phyloP scores from a whole-genome alignment of 148 eudicot species.

The Chenopodium formosanum region DNA sequence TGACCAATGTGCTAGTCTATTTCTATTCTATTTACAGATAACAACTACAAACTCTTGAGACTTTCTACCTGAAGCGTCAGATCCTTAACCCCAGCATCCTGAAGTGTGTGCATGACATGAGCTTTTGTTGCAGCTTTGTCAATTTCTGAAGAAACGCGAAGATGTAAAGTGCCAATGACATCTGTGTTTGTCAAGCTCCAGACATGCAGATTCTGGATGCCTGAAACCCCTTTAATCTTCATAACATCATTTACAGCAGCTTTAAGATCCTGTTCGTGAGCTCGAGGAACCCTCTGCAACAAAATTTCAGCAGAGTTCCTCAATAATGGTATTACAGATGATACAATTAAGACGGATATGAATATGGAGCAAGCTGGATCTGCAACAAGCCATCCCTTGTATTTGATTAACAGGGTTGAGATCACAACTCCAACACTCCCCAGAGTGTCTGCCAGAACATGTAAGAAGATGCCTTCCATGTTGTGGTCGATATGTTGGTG shows the following conservation, averaged over 20 bases:
- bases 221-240: conserved; percentile 68
- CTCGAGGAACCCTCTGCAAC: conserved; percentile 86
- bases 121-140: conserved; percentile 56
- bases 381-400: conserved; percentile 93
- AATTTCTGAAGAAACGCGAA: conserved; percentile 60
- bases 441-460: conserved; percentile 91
- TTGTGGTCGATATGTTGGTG: conserved; percentile 86
- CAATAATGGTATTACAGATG: conserved; percentile 85
- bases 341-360: conserved; percentile 74
- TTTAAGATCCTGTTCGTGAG: conserved; percentile 62
- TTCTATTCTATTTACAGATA: conserved; percentile 18
- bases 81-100: conserved; percentile 81
- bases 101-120: conserved; percentile 44
- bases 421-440: conserved; percentile 98
- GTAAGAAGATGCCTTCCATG: conserved; percentile 99
- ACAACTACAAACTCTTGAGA: conserved; percentile 38
- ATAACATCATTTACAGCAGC: conserved; percentile 56
- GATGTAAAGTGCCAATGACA: conserved; percentile 78
- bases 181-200: conserved; percentile 90
- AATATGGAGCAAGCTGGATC: conserved; percentile 97
- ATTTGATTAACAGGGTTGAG: conserved; percentile 82
- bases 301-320: conserved; percentile 88
- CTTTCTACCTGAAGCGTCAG: conserved; percentile 80
- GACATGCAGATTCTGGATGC: conserved; percentile 72
- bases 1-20: conserved; percentile 11